phyloP scores from a whole-genome alignment of 1,284 basidiomycete species.

The Xerocomus nothofagi region DNA sequence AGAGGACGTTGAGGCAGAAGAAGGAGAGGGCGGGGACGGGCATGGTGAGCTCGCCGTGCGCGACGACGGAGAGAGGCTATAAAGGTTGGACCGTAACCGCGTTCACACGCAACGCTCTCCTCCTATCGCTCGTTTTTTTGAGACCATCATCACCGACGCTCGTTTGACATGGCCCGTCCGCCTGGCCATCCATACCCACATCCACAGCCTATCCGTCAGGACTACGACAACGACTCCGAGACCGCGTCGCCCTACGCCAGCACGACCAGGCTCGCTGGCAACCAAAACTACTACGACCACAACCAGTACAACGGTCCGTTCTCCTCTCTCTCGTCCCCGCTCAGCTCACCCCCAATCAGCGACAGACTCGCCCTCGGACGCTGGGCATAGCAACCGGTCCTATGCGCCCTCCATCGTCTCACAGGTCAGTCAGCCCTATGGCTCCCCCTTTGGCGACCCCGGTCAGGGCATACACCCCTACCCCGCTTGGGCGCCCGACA shows the following conservation, averaged over 20 bases:
- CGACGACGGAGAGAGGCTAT: not conserved
- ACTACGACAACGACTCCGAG: conserved; percentile 36
- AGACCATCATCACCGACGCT: conserved; percentile 21
- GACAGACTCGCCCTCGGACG: conserved; percentile 45
- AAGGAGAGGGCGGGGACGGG: conserved; percentile 41
- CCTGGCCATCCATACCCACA: conserved; percentile 22
- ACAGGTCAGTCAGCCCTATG: conserved; percentile 54
- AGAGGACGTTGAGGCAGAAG: conserved; percentile 41
- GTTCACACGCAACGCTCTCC: conserved; percentile 27
- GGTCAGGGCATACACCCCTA: conserved; percentile 72
- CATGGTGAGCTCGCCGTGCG: conserved; percentile 6
- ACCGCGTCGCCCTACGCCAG: conserved; percentile 32
- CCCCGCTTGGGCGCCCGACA: conserved; percentile 93
- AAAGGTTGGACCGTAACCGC: not conserved
- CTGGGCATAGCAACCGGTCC: conserved; percentile 40
- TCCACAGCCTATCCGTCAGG: conserved; percentile 36
- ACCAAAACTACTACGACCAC: conserved; percentile 28
- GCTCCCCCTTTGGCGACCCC: conserved; percentile 60
- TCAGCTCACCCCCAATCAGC: conserved; percentile 31
- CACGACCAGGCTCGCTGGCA: conserved; percentile 34
- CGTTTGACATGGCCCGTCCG: conserved; percentile 32
- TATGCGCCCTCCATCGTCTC: conserved; percentile 58
- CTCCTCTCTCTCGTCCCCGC: not conserved
- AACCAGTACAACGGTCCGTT: conserved; percentile 23
- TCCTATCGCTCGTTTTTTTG: conserved; percentile 14